Conservation (phyloP, 257 asterid genomes). For the Solanum stenotomum region DNA sequence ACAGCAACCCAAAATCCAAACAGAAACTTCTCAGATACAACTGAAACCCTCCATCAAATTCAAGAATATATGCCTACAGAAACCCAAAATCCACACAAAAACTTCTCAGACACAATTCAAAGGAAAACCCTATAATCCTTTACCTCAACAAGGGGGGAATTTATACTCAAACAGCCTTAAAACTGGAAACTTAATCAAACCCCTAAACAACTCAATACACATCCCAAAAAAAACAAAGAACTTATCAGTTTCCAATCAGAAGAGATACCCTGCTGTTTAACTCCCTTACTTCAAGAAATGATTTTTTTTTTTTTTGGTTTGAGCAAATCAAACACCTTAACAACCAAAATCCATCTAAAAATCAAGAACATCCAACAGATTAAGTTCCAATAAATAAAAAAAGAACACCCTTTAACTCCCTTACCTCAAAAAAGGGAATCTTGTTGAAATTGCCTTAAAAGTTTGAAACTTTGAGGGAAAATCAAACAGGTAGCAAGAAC, state of each 20-base stretch:
- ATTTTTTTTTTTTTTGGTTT: neutral
- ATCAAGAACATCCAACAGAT: neutral
- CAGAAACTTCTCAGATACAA: neutral
- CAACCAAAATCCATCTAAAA: neutral
- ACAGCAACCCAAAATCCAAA: neutral
- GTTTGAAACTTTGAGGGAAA: neutral
- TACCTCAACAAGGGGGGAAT: neutral
- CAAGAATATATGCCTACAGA: neutral
- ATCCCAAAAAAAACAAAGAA: neutral
- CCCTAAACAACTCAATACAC: neutral
- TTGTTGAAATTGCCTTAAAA: neutral
- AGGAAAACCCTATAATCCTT: neutral
- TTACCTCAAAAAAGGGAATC: neutral
- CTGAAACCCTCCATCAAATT: neutral
- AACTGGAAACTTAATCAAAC: neutral
- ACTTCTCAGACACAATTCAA: neutral
- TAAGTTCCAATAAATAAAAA: neutral
- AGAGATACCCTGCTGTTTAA: neutral
- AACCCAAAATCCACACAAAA: neutral
- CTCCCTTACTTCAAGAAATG: slow-evolving; percentile 1
- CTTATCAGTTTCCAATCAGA: neutral
- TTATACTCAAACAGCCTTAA: neutral
- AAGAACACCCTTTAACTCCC: neutral
- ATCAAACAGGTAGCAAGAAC: neutral
- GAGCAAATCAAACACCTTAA: neutral